A percentile compares a stretch with the other conserved stretches of the same genome.
Conservation (phyloP, 2,329 filamentous ascomycete genomes). For the Coniochaeta hoffmannii region DNA sequence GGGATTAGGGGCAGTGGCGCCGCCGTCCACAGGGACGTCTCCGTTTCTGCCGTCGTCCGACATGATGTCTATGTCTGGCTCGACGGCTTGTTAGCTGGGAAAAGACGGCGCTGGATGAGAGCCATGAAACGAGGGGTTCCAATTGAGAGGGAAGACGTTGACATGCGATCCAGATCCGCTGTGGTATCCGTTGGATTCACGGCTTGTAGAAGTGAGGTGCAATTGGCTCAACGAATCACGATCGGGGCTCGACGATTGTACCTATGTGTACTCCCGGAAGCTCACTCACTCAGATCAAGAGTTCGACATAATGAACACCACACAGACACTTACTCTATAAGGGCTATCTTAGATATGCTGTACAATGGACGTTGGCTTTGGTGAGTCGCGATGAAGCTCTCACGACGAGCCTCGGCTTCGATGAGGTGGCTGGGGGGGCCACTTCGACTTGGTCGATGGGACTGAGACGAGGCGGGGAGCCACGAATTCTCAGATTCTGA, state of each 20-base stretch:
- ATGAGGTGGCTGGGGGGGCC: neutral
- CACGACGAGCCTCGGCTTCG: neutral
- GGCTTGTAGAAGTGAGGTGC: neutral
- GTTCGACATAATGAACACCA: neutral
- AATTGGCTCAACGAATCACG: neutral
- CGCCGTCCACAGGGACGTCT: neutral
- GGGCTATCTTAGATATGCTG: neutral
- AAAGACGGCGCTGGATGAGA: neutral
- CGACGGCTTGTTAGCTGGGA: neutral
- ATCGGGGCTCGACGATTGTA: no score
- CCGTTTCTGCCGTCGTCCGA: neutral
- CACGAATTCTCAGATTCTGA: neutral
- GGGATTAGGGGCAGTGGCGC: neutral
- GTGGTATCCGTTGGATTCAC: no score
- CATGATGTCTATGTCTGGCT: neutral
- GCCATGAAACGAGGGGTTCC: neutral
- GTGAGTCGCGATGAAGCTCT: neutral
- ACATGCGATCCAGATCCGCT: neutral
- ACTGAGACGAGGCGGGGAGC: neutral
- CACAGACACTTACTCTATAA: neutral
- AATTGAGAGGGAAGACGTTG: neutral
- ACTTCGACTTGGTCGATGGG: neutral
- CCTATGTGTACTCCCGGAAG: neutral
- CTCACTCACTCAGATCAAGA: neutral
- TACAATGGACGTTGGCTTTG: neutral